phyloP scores from a whole-genome alignment of 2,329 filamentous ascomycete genomes.

The Davidsoniella virescens region DNA sequence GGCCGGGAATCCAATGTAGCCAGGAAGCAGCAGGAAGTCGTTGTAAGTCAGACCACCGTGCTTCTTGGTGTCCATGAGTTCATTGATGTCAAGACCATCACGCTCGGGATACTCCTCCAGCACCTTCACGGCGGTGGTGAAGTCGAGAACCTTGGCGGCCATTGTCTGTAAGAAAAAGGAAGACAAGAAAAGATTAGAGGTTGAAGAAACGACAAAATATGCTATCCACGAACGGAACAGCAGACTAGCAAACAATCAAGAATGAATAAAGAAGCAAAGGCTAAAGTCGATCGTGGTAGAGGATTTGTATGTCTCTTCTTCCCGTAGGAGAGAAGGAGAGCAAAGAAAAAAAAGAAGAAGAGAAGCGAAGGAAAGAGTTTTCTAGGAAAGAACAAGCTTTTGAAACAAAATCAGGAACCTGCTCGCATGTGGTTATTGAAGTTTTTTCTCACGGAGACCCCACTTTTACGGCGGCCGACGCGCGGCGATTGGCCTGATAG shows the following conservation, averaged over 20 bases:
- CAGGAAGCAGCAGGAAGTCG: conserved; percentile 90
- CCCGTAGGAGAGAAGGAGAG: conserved; percentile 34
- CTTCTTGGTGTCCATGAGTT: conserved; percentile 78
- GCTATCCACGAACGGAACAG: conserved; percentile 20
- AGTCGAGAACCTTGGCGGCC: conserved; percentile 57
- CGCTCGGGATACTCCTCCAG: conserved; percentile 63
- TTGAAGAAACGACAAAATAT: conserved; percentile 24
- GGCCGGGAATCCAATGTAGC: conserved; percentile 95
- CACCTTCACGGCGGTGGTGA: conserved; percentile 59
- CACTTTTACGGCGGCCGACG: conserved; percentile 6
- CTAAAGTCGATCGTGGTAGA: conserved; percentile 16
- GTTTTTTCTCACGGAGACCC: conserved; percentile 1
- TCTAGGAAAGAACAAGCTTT: neutral
- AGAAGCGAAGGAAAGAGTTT: neutral
- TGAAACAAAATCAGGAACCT: neutral
- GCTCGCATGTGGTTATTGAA: conserved; percentile 1
- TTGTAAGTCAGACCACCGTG: conserved; percentile 96
- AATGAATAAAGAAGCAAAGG: conserved; percentile 19
- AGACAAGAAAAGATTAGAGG: conserved; percentile 23
- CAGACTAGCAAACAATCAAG: conserved; percentile 22
- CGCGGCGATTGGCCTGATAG: conserved; percentile 10
- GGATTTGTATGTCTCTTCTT: conserved; percentile 32
- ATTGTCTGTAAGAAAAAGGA: conserved; percentile 30
- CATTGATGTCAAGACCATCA: conserved; percentile 77
- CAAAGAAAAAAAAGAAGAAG: conserved; percentile 21